Conservation (phyloP, 805 yeast species). For the Suhomyces xylopsoci region DNA sequence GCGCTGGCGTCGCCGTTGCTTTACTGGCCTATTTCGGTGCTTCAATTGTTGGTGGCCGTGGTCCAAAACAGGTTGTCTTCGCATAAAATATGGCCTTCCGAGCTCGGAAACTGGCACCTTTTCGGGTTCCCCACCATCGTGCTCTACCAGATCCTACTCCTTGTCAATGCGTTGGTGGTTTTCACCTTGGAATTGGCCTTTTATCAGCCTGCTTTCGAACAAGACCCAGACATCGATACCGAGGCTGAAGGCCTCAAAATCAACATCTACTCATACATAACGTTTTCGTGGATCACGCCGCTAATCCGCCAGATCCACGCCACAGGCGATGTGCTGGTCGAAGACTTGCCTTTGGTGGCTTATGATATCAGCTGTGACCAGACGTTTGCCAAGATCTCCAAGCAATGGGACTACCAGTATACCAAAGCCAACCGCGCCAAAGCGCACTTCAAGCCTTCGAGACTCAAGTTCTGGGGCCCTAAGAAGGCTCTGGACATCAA, state of each 20-base stretch:
- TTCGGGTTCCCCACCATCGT: neutral
- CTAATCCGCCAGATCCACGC: constrained; percentile 21
- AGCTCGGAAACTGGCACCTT: neutral
- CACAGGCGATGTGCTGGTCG: constrained; percentile 18
- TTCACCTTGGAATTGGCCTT: constrained; percentile 16
- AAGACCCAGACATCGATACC: constrained; percentile 14
- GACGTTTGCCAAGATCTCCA: constrained; percentile 17
- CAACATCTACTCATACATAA: constrained; percentile 19
- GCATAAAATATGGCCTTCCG: constrained; percentile 13
- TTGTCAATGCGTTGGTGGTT: constrained; percentile 10
- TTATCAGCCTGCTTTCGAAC: constrained; percentile 18
- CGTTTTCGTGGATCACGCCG: constrained; percentile 29
- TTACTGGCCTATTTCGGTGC: constrained; percentile 18
- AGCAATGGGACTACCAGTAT: constrained; percentile 21
- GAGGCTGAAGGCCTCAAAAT: constrained; percentile 15
- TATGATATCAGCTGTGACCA: constrained; percentile 10
- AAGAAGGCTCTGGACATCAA: constrained; percentile 10
- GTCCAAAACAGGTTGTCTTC: constrained; percentile 20
- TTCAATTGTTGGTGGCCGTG: constrained; percentile 9
- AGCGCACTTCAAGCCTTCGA: constrained; percentile 1
- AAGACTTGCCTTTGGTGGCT: constrained; percentile 14
- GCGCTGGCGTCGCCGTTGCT: constrained; percentile 22
- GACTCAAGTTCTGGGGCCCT: neutral
- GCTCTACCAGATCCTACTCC: constrained; percentile 10
- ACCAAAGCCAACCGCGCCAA: constrained; percentile 8